Conservation (phyloP, 2,329 filamentous ascomycete species). For the Aspergillus ochraceus region DNA sequence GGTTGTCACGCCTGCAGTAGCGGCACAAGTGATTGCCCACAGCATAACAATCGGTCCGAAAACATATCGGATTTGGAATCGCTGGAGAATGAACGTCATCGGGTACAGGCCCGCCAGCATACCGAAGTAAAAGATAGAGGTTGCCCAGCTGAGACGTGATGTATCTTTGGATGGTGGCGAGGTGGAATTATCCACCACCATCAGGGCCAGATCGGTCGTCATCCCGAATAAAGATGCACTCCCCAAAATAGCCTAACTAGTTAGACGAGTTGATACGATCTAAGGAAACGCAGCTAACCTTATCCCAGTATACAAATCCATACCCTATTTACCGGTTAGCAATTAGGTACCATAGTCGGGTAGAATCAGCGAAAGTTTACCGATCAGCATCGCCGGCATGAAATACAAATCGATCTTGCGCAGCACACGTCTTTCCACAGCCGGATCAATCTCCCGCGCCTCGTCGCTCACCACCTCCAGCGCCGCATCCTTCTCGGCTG, state of each 20-base stretch:
- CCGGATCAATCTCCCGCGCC: constrained; percentile 51
- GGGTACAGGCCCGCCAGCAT: constrained; percentile 74
- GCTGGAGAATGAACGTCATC: constrained; percentile 69
- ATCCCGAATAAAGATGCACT: constrained; percentile 74
- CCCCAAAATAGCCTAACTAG: constrained; percentile 65
- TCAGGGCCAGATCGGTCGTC: constrained; percentile 66
- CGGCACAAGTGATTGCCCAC: constrained; percentile 68
- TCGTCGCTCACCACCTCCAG: constrained; percentile 60
- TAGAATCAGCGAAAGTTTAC: constrained; percentile 23
- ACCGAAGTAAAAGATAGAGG: constrained; percentile 77
- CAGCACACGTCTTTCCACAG: constrained; percentile 56
- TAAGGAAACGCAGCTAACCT: constrained; percentile 40
- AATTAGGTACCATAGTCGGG: not conserved
- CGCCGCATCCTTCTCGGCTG: constrained; percentile 54
- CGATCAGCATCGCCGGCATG: constrained; percentile 66
- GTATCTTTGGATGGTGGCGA: constrained; percentile 63
- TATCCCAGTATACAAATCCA: constrained; percentile 70
- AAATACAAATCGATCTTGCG: constrained; percentile 67
- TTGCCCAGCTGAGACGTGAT: constrained; percentile 71
- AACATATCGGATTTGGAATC: constrained; percentile 64
- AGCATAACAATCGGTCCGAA: constrained; percentile 57
- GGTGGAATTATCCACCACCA: constrained; percentile 52
- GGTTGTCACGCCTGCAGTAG: constrained; percentile 65
- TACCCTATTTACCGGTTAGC: constrained; percentile 40
- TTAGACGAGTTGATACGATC: not conserved